A percentile compares a stretch with the other conserved stretches of the same genome.
Conservation (phyloP, 441 rosid species). For the Adansonia madagascariensis region DNA sequence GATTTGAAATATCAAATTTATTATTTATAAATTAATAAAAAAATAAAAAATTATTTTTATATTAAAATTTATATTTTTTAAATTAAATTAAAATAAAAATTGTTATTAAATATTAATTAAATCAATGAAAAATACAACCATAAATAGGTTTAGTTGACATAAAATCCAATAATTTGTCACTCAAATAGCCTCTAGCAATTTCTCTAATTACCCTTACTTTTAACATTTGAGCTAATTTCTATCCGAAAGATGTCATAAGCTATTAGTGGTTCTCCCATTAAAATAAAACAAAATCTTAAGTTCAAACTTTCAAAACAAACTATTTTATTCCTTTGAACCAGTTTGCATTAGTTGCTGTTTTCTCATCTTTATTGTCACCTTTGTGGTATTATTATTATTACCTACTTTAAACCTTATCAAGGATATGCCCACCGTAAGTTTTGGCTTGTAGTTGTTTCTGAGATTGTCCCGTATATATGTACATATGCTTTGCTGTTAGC, state of each 20-base stretch:
- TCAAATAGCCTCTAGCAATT: neutral
- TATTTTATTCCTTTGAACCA: neutral
- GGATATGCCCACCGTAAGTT: neutral
- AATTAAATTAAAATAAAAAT: too few species aligned
- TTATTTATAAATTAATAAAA: too few species aligned
- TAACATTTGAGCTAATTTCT: neutral
- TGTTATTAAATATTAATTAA: too few species aligned
- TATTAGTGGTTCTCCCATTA: neutral
- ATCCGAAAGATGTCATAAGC: neutral
- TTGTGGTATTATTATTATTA: neutral
- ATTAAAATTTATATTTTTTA: too few species aligned
- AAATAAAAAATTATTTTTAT: too few species aligned
- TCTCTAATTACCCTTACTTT: neutral
- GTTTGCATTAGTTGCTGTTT: neutral
- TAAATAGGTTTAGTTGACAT: too few species aligned
- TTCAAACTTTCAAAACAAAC: neutral
- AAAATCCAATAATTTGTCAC: conserved; percentile 13
- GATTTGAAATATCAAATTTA: too few species aligned
- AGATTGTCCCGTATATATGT: neutral
- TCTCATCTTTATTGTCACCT: neutral
- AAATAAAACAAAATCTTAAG: neutral
- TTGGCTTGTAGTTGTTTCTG: neutral
- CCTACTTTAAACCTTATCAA: neutral
- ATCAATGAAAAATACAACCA: too few species aligned
- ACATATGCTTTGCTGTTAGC: neutral